Conservation (phyloP, 2,329 filamentous ascomycete genomes). For the Phoma sp. region DNA sequence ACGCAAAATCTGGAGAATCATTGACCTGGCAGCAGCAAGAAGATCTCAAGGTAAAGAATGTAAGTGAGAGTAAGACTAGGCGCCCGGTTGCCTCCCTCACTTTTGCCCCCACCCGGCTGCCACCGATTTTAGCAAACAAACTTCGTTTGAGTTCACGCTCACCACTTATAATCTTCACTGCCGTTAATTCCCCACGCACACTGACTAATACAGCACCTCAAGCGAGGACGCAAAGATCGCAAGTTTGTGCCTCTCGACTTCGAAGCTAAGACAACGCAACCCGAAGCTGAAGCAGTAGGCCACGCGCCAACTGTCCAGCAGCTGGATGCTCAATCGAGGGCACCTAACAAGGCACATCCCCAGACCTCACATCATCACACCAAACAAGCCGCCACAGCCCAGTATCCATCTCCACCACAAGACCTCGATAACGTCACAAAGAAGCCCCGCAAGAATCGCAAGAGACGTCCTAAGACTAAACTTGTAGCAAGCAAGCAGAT, state of each 20-base stretch:
- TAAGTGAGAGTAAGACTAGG: conserved; percentile 20
- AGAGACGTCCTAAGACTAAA: too few species aligned
- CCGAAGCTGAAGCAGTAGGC: not conserved
- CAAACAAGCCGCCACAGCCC: conserved; percentile 6
- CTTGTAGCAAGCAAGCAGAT: too few species aligned
- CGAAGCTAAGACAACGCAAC: not conserved
- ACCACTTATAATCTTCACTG: not conserved
- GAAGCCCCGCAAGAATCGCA: not conserved
- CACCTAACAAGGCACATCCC: conserved; percentile 10
- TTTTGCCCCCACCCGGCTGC: not conserved
- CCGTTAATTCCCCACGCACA: not conserved
- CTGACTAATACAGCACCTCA: not conserved
- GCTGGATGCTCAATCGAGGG: conserved; percentile 1
- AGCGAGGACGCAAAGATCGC: not conserved
- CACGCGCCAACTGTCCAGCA: conserved; percentile 10
- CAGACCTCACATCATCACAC: not conserved
- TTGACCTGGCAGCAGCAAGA: conserved; percentile 33
- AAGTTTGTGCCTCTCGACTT: conserved; percentile 11
- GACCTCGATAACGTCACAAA: not conserved
- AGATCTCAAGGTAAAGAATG: conserved; percentile 14
- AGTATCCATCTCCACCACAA: not conserved
- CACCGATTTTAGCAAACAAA: not conserved
- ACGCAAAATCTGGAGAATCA: not conserved
- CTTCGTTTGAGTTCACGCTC: not conserved
- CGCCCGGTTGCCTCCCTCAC: not conserved